Conservation (phyloP, 345 rosid species). For the Erodium maritimum region DNA sequence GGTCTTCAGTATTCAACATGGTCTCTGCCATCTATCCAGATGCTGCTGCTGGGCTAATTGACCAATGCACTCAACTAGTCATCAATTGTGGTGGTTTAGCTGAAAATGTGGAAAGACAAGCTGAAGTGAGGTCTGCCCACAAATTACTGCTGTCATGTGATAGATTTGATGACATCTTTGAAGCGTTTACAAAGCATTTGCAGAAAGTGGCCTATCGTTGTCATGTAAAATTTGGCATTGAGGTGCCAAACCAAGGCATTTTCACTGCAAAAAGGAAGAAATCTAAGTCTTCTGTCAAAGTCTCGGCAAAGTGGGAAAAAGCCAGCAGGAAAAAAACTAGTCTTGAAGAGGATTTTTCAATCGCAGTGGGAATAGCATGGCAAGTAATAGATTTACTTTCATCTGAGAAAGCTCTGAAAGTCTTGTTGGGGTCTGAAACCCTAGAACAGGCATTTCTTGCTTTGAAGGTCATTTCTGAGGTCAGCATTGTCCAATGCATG, state of each 20-base stretch:
- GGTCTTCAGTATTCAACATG: slow-evolving; percentile 52
- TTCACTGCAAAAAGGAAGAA: slow-evolving; percentile 41
- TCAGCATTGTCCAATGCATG: slow-evolving; percentile 53
- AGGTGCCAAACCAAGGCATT: slow-evolving; percentile 36
- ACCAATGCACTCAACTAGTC: slow-evolving; percentile 47
- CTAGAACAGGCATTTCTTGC: slow-evolving; percentile 37
- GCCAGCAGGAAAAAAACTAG: slow-evolving; percentile 33
- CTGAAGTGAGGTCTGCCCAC: slow-evolving; percentile 66
- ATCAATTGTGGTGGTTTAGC: slow-evolving; percentile 45
- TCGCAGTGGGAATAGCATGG: slow-evolving; percentile 80
- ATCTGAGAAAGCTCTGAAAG: slow-evolving; percentile 39
- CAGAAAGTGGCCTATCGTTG: slow-evolving; percentile 69
- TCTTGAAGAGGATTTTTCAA: slow-evolving; percentile 55
- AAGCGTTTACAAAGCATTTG: slow-evolving; percentile 36
- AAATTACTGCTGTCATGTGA: slow-evolving; percentile 50
- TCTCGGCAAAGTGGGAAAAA: slow-evolving; percentile 50
- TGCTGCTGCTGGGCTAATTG: slow-evolving; percentile 36
- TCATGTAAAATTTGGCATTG: slow-evolving; percentile 57
- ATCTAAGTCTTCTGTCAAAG: slow-evolving; percentile 33
- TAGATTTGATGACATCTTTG: slow-evolving; percentile 44
- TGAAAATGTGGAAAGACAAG: slow-evolving; percentile 46
- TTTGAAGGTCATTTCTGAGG: slow-evolving; percentile 63
- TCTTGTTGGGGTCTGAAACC: slow-evolving; percentile 40
- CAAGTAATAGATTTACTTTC: slow-evolving; percentile 67
- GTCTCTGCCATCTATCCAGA: slow-evolving; percentile 36